Base-by-base conservation (phyloP, 2,329 filamentous ascomycete genomes). In the Xylariaceae sp. region DNA sequence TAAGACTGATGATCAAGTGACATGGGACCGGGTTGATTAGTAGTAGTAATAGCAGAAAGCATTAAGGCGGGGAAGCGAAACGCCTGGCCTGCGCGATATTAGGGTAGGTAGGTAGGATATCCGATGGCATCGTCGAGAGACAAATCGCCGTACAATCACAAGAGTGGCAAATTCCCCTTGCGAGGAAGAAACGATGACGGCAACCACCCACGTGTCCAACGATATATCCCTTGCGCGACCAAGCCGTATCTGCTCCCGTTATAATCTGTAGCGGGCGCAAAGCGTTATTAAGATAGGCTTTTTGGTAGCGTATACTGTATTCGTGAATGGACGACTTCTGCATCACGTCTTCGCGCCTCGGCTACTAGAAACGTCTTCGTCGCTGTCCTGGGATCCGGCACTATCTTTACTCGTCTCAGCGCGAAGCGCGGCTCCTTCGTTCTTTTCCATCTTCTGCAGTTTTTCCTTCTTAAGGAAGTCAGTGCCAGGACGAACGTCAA, bases 401-500 rank as follows among this genome's bases (percentile, higher is more conserved):
- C 72, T 75, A 34, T 68, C 56, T 10, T 70, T 72, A 53, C 66
- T 68, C 30, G 53, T 65, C 53, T 70, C 67, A 15, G 65, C 65
- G 55, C 64, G 66, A 35, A 73, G 69, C 1, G 67, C 69, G 6
- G 70, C 70, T 15, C 71, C 71, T 30, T 73, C 71, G 51, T 70
- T 71, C 11, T 54, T 58, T 61, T 73, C 71, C 71, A 73, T 72
- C 51, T 66, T 70, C 15, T 65, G 70, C 13, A 73, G 61, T 51
- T 65, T 75, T 66, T 80, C 73, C 60, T 78, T 75, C 60, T 76
- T 73, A 9, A 81, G 67, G 2, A 76, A 72, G 60, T 80, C 70
- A 52, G 72, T 67, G 53, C 72, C 75, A 1, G 73, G 65, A 3
- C 71, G 66, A n/a, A 73, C 71, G 64, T 80, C 73, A 54, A 78